A percentile compares a stretch with the other conserved stretches of the same genome.
Evolutionary conservation across 1,284 basidiomycete species (phyloP).

Genomic region (Cerioporus squamosus): DNA sequence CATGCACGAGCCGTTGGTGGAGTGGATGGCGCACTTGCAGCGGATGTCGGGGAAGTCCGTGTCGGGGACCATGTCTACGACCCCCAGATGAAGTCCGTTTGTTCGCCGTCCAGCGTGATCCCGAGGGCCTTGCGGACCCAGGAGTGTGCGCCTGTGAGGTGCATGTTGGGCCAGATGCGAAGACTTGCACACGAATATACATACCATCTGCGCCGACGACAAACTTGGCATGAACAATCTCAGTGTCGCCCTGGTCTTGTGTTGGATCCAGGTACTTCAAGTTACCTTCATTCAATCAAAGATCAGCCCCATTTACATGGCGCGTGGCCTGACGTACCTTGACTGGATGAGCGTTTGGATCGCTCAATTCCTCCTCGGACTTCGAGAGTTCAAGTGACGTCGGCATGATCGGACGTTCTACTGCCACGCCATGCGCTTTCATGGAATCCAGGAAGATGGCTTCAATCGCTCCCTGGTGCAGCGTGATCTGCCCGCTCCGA

Average conservation of each 20-base stretch:
- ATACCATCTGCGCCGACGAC: slow-evolving; percentile 59
- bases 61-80: slow-evolving; percentile 70
- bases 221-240: slow-evolving; percentile 56
- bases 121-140: slow-evolving; percentile 75
- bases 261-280: slow-evolving; percentile 38
- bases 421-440: slow-evolving; percentile 46
- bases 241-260: slow-evolving; percentile 35
- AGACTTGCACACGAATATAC: neutral
- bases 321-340: slow-evolving; percentile 42
- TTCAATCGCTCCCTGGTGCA: slow-evolving; percentile 79
- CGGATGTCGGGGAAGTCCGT: slow-evolving; percentile 87
- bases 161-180: neutral
- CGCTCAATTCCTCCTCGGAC: slow-evolving; percentile 43
- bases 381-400: slow-evolving; percentile 54
- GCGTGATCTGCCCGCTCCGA: slow-evolving; percentile 55
- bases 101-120: slow-evolving; percentile 80
- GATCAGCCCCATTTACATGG: too few relatives aligned
- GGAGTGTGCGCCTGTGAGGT: slow-evolving; percentile 71
- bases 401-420: slow-evolving; percentile 63
- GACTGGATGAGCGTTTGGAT: slow-evolving; percentile 55
- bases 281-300: slow-evolving; percentile 33
- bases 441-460: slow-evolving; percentile 72
- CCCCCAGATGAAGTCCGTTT: slow-evolving; percentile 83
- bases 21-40: slow-evolving; percentile 65
- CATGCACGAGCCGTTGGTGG: slow-evolving; percentile 61